phyloP scores from a whole-genome alignment of 1,139 yeast genomes.

The Saccharomyces hybrid region DNA sequence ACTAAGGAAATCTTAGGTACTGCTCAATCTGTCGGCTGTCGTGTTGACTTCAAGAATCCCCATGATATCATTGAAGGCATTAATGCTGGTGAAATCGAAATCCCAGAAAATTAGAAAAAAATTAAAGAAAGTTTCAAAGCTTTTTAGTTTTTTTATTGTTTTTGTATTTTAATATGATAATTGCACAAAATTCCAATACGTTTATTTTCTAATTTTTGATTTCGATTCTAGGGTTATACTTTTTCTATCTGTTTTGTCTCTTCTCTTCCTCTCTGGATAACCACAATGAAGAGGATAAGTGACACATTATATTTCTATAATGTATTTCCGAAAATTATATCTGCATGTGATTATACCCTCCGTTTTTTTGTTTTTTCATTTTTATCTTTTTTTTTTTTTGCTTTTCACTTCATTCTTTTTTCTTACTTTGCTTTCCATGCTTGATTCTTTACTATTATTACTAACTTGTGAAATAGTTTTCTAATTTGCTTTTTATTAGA shows the following conservation, averaged over 20 bases:
- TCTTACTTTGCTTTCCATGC: neutral
- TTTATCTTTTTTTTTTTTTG: neutral
- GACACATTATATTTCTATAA: neutral
- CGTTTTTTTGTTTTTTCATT: neutral
- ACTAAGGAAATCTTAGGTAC: constrained; percentile 99
- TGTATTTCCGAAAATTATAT: neutral
- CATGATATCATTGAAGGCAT: constrained; percentile 97
- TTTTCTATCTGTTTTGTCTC: neutral
- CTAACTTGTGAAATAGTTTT: neutral
- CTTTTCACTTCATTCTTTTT: neutral
- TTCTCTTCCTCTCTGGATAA: neutral
- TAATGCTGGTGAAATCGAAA: constrained; percentile 96
- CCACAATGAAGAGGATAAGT: neutral
- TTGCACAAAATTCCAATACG: neutral
- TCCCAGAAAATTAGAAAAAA: constrained; percentile 63
- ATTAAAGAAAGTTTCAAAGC: neutral
- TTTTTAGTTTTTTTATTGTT: neutral
- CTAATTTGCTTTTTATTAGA: neutral
- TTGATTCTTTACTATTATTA: neutral
- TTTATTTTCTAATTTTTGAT: neutral
- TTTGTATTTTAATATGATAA: neutral
- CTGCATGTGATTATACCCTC: neutral
- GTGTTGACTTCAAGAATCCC: constrained; percentile 99
- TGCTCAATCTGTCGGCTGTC: constrained; percentile 98
- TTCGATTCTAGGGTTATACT: neutral